These are phyloP conservation scores for Schizopora paradoxa DNA, from an alignment of 1,284 basidiomycete genomes.

Conservation along the genomic window DNA sequence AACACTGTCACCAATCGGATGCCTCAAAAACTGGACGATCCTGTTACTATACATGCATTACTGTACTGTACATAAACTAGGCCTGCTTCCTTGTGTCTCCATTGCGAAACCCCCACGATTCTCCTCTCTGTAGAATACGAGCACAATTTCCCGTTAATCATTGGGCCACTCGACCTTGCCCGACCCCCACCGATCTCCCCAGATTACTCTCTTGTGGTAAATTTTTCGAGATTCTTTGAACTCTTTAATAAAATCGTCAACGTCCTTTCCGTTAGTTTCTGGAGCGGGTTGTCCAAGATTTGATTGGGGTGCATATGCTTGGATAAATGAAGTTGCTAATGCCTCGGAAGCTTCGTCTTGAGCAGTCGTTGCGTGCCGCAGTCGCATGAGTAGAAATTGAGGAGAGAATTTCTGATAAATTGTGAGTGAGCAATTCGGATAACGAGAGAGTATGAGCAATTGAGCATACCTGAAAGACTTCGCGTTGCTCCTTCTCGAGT, in stretches of 20 bases:
- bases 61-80: too few species aligned
- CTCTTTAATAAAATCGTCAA: slow-evolving; percentile 83
- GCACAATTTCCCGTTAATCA: slow-evolving; percentile 37
- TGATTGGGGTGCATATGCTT: slow-evolving; percentile 38
- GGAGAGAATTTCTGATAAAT: slow-evolving; percentile 69
- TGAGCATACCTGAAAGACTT: slow-evolving; percentile 73
- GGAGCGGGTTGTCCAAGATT: slow-evolving; percentile 32
- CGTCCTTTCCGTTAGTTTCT: slow-evolving; percentile 43
- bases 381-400: slow-evolving; percentile 80
- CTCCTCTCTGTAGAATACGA: too few species aligned
- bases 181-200: slow-evolving; percentile 79
- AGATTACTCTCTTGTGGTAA: slow-evolving; percentile 87
- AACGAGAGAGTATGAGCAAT: slow-evolving; percentile 6
- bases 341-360: slow-evolving; percentile 87
- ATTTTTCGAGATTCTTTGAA: slow-evolving; percentile 82
- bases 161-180: slow-evolving; percentile 82
- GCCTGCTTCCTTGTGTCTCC: too few species aligned
- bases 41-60: too few species aligned
- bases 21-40: too few species aligned
- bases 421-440: not conserved
- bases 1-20: too few species aligned
- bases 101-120: too few species aligned
- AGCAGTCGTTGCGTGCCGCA: slow-evolving; percentile 79
- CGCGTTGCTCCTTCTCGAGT: slow-evolving; percentile 79
- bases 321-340: slow-evolving; percentile 75